phyloP scores from a whole-genome alignment of 2,329 filamentous ascomycete species.

The Colletotrichum sp. region DNA sequence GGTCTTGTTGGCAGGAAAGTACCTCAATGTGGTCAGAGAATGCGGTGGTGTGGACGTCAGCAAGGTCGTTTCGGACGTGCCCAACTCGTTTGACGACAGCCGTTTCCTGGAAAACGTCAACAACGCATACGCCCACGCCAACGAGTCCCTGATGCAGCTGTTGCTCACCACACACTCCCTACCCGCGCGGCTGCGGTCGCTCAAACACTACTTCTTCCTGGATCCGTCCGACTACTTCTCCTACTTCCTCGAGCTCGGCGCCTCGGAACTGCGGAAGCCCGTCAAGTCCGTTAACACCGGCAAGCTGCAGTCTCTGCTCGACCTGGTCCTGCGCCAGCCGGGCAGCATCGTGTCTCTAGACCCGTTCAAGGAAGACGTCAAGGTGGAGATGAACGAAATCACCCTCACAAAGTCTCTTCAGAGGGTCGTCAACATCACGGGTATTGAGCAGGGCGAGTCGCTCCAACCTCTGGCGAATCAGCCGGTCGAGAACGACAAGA shows the following conservation, averaged over 20 bases:
- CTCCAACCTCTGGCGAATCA: conserved; percentile 75
- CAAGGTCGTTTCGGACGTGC: conserved; percentile 87
- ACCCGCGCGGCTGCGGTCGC: conserved; percentile 82
- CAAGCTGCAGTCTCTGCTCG: conserved; percentile 94
- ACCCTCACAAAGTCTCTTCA: conserved; percentile 93
- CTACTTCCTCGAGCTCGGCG: conserved; percentile 92
- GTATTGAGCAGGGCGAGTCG: conserved; percentile 87
- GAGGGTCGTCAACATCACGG: conserved; percentile 95
- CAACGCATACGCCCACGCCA: conserved; percentile 91
- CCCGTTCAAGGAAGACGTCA: conserved; percentile 98
- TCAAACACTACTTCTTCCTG: conserved; percentile 99
- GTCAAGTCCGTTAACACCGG: conserved; percentile 87
- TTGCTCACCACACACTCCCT: conserved; percentile 92
- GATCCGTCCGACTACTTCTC: conserved; percentile 98
- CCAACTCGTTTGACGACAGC: conserved; percentile 87
- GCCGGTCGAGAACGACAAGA: conserved; percentile 79
- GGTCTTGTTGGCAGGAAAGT: conserved; percentile 93
- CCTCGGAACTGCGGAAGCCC: conserved; percentile 88
- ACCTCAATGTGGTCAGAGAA: conserved; percentile 95
- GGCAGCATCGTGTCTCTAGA: conserved; percentile 93
- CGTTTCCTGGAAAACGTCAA: conserved; percentile 97
- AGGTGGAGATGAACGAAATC: conserved; percentile 95
- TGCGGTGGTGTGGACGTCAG: conserved; percentile 95
- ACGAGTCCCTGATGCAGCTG: conserved; percentile 88
- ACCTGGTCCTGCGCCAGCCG: conserved; percentile 93